Evolutionary conservation across 306 rosid species (phyloP).

Genomic region (Amphicarpaea edgeworthii): DNA sequence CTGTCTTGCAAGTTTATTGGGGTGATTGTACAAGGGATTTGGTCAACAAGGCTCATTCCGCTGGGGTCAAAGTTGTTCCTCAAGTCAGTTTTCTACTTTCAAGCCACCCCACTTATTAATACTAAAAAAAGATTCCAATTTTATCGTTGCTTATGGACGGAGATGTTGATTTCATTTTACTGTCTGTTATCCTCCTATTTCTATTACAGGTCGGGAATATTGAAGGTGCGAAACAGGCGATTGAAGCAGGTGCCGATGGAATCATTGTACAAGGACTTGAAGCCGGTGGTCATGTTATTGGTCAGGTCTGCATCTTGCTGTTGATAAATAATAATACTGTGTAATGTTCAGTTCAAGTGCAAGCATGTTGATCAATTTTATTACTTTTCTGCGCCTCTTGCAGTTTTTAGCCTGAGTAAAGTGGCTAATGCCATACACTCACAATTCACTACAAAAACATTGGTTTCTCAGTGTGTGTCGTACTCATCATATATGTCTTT

Average conservation of each 20-base stretch:
- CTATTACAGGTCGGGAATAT: slow-evolving; percentile 67
- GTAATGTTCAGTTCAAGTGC: background rate
- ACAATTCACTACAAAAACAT: background rate
- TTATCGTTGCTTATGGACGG: background rate
- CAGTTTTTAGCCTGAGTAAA: no score
- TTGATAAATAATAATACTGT: background rate
- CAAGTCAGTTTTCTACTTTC: slow-evolving; percentile 75
- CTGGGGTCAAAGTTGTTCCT: slow-evolving; percentile 84
- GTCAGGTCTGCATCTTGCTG: slow-evolving; percentile 62
- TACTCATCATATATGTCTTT: slow-evolving; percentile 20
- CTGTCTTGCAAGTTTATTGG: slow-evolving; percentile 82
- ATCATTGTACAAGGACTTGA: slow-evolving; percentile 88
- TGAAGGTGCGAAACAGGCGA: slow-evolving; percentile 64
- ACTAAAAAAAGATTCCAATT: no score
- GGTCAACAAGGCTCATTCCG: slow-evolving; percentile 67
- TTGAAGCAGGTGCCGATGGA: slow-evolving; percentile 78
- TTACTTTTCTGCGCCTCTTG: no score
- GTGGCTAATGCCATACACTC: background rate
- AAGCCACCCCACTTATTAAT: no score
- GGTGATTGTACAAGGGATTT: slow-evolving; percentile 77
- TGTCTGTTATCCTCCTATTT: slow-evolving; percentile 28
- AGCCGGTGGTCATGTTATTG: slow-evolving; percentile 95
- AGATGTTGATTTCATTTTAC: background rate
- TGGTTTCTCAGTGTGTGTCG: background rate
- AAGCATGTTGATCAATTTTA: background rate